phyloP scores from a whole-genome alignment of 148 eudicot species.

The Vaccinium myrtillus region DNA sequence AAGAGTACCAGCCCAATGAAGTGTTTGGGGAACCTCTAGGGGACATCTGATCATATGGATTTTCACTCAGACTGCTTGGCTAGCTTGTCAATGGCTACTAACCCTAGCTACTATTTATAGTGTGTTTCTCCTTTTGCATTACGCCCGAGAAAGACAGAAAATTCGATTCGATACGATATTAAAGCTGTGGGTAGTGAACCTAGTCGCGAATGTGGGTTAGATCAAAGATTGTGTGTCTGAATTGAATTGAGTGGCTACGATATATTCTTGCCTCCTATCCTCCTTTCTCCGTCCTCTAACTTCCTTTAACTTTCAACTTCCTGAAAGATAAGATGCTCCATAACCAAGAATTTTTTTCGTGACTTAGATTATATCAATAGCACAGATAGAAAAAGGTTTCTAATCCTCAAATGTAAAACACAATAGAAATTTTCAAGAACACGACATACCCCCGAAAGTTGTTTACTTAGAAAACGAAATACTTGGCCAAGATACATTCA shows the following conservation, averaged over 20 bases:
- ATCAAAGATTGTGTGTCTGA: neutral
- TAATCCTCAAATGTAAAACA: neutral
- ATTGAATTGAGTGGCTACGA: neutral
- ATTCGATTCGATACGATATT: neutral
- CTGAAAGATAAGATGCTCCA: neutral
- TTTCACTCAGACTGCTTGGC: neutral
- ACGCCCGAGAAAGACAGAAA: neutral
- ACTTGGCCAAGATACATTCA: neutral
- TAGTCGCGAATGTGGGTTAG: neutral
- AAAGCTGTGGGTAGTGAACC: neutral
- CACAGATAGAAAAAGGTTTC: neutral
- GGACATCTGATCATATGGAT: neutral
- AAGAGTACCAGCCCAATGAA: neutral
- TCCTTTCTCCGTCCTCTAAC: neutral
- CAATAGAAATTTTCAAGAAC: neutral
- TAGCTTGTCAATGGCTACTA: neutral
- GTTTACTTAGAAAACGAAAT: neutral
- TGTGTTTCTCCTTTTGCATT: neutral
- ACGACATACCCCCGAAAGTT: too few species aligned
- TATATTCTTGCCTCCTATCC: neutral
- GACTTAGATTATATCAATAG: neutral
- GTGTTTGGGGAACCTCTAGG: conserved; percentile 10
- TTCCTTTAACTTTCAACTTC: neutral
- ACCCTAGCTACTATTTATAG: neutral
- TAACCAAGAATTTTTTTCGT: neutral